A percentile compares a stretch with the other conserved stretches of the same genome.
phyloP scores from a whole-genome alignment of 1,284 basidiomycete genomes.

The Thelephora terrestris region DNA sequence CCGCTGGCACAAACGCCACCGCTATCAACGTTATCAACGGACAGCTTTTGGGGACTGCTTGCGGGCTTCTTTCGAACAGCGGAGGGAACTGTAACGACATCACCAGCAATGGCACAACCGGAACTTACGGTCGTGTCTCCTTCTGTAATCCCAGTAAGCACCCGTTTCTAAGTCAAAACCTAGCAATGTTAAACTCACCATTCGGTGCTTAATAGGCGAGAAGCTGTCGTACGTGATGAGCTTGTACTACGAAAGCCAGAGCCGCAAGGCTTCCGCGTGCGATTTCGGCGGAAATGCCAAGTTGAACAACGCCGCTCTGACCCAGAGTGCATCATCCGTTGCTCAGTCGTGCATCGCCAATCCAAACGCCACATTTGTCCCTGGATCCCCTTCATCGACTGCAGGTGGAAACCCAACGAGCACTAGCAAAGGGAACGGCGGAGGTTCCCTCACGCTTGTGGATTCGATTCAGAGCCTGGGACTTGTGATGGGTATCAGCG shows the following conservation, averaged over 20 bases:
- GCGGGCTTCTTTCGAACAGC: conserved; percentile 54
- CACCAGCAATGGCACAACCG: conserved; percentile 60
- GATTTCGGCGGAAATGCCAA: conserved; percentile 80
- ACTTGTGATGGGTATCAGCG: not conserved
- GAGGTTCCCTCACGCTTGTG: conserved; percentile 9
- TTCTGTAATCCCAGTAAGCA: conserved; percentile 64
- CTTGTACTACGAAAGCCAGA: conserved; percentile 62
- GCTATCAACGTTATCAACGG: conserved; percentile 59
- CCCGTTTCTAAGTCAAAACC: conserved; percentile 4
- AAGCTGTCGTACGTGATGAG: conserved; percentile 82
- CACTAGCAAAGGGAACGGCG: conserved; percentile 17
- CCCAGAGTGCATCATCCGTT: conserved; percentile 45
- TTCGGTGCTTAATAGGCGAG: conserved; percentile 35
- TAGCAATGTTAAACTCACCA: conserved; percentile 1
- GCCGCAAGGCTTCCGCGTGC: conserved; percentile 52
- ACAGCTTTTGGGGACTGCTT: conserved; percentile 55
- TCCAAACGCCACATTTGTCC: conserved; percentile 60
- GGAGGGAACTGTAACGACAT: conserved; percentile 63
- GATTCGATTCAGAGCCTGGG: not conserved
- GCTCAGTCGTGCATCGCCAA: conserved; percentile 64
- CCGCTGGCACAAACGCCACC: conserved; percentile 48
- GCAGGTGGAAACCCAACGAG: conserved; percentile 12
- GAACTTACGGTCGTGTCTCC: conserved; percentile 68
- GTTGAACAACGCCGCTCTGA: conserved; percentile 49
- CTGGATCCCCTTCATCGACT: conserved; percentile 20